Conservation (phyloP, 169 alveolate species). For the Eimeria necatrix region DNA sequence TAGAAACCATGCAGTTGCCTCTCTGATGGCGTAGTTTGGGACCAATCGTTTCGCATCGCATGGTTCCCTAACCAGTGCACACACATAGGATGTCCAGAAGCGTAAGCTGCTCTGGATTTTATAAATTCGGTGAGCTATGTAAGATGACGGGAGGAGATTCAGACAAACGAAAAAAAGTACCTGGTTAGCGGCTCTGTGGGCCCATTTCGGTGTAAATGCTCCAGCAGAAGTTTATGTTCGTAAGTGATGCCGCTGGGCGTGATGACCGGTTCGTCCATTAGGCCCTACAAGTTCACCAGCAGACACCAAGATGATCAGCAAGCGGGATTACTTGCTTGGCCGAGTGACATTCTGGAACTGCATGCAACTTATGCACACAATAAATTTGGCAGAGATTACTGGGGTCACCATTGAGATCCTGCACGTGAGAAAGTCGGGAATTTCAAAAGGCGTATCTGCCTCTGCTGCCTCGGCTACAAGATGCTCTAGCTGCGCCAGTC, state of each 20-base stretch:
- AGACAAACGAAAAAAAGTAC: not conserved
- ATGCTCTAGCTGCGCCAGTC: constrained; percentile 77
- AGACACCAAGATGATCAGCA: not conserved
- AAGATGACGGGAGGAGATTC: not conserved
- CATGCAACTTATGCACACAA: too few relatives aligned
- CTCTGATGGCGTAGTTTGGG: constrained; percentile 91
- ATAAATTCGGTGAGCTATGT: too few relatives aligned
- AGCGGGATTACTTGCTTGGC: too few relatives aligned
- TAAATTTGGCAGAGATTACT: too few relatives aligned
- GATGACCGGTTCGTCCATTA: constrained; percentile 92
- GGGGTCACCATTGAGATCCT: constrained; percentile 89
- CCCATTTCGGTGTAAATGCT: constrained; percentile 89
- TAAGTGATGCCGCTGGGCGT: constrained; percentile 92
- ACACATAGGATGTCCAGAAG: too few relatives aligned
- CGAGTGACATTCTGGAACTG: too few relatives aligned
- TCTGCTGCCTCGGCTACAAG: constrained; percentile 83
- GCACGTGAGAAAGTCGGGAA: constrained; percentile 91
- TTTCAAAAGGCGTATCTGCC: constrained; percentile 83
- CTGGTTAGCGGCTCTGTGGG: constrained; percentile 91
- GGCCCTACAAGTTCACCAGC: constrained; percentile 81
- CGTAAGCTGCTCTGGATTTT: too few relatives aligned
- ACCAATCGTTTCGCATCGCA: constrained; percentile 82
- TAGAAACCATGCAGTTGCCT: constrained; percentile 88
- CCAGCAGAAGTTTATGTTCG: constrained; percentile 88
- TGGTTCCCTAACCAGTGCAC: constrained; percentile 82